Evolutionary conservation across 1,139 yeast species (phyloP).

Genomic region (Sugiyamaella castrensis): DNA sequence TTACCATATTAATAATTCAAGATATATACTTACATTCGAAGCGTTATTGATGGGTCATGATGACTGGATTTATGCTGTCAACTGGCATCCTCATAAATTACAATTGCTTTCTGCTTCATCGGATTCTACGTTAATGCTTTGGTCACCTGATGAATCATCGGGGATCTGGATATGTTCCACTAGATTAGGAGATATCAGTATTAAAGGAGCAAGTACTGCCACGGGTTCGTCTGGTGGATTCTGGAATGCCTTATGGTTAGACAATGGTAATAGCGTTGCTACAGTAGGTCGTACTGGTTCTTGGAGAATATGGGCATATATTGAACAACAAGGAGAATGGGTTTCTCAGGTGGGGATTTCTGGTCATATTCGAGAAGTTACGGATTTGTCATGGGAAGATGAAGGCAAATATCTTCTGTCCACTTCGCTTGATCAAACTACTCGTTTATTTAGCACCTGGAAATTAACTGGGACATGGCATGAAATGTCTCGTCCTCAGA

Average conservation of each 20-base stretch:
- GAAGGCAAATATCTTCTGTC: slow-evolving; percentile 66
- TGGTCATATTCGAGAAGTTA: slow-evolving; percentile 72
- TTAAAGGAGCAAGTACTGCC: slow-evolving; percentile 97
- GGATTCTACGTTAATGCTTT: slow-evolving; percentile 91
- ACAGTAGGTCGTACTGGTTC: slow-evolving; percentile 93
- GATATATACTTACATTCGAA: slow-evolving; percentile 70
- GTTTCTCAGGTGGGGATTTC: slow-evolving; percentile 60
- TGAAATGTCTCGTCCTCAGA: slow-evolving; percentile 95
- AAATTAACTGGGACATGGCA: slow-evolving; percentile 56
- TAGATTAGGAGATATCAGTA: slow-evolving; percentile 86
- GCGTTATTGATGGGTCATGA: slow-evolving; percentile 97
- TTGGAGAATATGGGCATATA: slow-evolving; percentile 67
- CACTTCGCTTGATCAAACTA: slow-evolving; percentile 90
- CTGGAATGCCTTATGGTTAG: slow-evolving; percentile 86
- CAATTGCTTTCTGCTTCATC: slow-evolving; percentile 83
- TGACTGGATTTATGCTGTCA: slow-evolving; percentile 88
- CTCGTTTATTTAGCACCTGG: slow-evolving; percentile 77
- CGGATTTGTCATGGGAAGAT: slow-evolving; percentile 73
- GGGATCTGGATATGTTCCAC: slow-evolving; percentile 88
- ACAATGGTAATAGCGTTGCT: slow-evolving; percentile 46
- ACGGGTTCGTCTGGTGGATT: slow-evolving; percentile 98
- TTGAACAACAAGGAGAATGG: slow-evolving; percentile 47
- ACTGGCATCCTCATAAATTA: slow-evolving; percentile 63
- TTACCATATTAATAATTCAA: slow-evolving; percentile 30
- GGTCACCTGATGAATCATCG: slow-evolving; percentile 84